A percentile compares a stretch with the other conserved stretches of the same genome.
Conservation (phyloP, 2,329 filamentous ascomycete species). For the Celoporthe dispersa region DNA sequence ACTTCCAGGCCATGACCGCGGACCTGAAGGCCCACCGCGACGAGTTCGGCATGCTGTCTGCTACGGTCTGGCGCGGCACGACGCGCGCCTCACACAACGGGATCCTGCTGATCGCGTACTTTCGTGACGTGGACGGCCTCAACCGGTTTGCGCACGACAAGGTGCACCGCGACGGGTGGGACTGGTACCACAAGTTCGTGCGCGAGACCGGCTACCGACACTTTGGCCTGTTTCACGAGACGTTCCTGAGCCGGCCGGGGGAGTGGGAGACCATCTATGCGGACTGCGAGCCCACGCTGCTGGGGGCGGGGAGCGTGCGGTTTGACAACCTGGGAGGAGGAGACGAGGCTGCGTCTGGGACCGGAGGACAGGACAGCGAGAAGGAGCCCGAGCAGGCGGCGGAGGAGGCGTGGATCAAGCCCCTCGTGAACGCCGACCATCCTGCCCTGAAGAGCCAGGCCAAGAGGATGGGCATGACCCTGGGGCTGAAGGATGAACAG, state of each 20-base stretch:
- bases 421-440: conserved; percentile 41
- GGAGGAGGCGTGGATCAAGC: conserved; percentile 39
- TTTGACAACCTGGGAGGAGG: neutral
- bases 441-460: conserved; percentile 42
- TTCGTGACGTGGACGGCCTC: conserved; percentile 51
- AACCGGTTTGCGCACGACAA: conserved; percentile 56
- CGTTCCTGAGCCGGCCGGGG: conserved; percentile 49
- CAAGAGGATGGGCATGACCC: conserved; percentile 35
- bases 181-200: conserved; percentile 47
- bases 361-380: neutral
- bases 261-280: conserved; percentile 57
- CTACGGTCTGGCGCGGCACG: conserved; percentile 25
- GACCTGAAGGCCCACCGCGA: conserved; percentile 43
- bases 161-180: conserved; percentile 53
- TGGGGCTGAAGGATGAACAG: neutral
- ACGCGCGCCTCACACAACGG: conserved; percentile 46
- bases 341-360: conserved; percentile 26
- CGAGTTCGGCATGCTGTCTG: conserved; percentile 50
- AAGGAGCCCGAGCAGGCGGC: conserved; percentile 28
- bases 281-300: conserved; percentile 45
- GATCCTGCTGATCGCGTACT: conserved; percentile 52
- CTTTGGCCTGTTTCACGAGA: conserved; percentile 60
- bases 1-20: conserved; percentile 45
- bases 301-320: conserved; percentile 39
- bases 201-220: conserved; percentile 40